Evolutionary conservation across 371 early-diverging fungal species (phyloP).

Genomic region (Mortierella sp.): DNA sequence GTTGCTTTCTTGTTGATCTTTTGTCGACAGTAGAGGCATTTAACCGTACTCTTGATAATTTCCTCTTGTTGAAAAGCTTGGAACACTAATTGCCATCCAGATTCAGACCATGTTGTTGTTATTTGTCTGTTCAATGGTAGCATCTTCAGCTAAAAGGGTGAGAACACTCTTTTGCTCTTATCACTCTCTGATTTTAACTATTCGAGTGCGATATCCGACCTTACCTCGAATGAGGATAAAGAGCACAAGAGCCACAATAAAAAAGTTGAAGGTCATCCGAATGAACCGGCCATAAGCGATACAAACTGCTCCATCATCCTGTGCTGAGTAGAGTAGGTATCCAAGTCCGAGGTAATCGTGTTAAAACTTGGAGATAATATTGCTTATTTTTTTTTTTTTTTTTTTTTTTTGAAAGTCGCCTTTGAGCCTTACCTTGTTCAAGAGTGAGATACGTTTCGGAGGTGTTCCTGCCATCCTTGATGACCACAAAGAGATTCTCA

Average conservation of each 20-base stretch:
- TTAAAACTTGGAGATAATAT: no score
- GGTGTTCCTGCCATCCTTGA: constrained; percentile 27
- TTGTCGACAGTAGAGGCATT: constrained; percentile 43
- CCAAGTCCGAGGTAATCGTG: neutral
- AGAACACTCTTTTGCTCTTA: no score
- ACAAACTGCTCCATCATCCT: constrained; percentile 38
- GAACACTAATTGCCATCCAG: no score
- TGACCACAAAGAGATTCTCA: constrained; percentile 38
- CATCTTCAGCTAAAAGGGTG: no score
- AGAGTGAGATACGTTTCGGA: constrained; percentile 24
- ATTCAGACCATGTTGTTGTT: no score
- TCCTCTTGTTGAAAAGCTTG: constrained; percentile 47
- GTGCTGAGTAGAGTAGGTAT: constrained; percentile 15
- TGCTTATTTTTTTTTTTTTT: no score
- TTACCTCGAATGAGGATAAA: constrained; percentile 31
- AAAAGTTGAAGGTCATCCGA: constrained; percentile 39
- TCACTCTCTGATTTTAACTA: no score
- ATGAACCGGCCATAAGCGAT: constrained; percentile 41
- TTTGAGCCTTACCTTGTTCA: constrained; percentile 23
- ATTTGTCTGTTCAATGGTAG: no score
- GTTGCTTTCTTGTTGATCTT: constrained; percentile 47
- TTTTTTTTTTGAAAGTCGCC: no score
- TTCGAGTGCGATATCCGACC: neutral
- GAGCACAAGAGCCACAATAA: constrained; percentile 30
- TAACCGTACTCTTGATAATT: constrained; percentile 48